Percentiles rank a stretch among this genome's conserved stretches.
These are phyloP conservation scores for Hypoxylon sp. DNA, from an alignment of 2,329 filamentous ascomycete genomes.

Conservation along the genomic window DNA sequence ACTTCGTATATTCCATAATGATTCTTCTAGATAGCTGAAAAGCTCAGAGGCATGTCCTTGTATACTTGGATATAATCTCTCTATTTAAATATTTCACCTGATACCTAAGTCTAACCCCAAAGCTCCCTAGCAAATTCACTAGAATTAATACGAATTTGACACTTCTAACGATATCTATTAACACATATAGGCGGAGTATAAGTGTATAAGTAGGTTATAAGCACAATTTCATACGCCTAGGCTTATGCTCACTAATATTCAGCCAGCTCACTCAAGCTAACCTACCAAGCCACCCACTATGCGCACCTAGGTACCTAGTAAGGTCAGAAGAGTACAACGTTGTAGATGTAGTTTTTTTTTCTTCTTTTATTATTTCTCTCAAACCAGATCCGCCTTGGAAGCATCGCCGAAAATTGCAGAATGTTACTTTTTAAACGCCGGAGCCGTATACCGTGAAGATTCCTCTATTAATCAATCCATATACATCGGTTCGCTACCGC, in stretches of 20 bases:
- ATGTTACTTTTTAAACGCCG: conserved; percentile 43
- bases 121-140: background rate
- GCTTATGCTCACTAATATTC: background rate
- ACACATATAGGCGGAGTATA: conserved; percentile 31
- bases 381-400: conserved; percentile 11
- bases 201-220: background rate
- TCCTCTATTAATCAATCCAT: conserved; percentile 63
- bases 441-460: conserved; percentile 16
- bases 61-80: no score
- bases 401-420: conserved; percentile 11
- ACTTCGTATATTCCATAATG: background rate
- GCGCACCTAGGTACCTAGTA: conserved; percentile 13
- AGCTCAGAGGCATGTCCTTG: no score
- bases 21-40: background rate
- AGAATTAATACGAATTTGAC: conserved; percentile 7
- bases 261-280: background rate
- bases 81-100: background rate
- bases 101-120: background rate
- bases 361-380: background rate
- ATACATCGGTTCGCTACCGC: conserved; percentile 66
- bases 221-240: conserved; percentile 27
- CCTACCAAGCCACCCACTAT: conserved; percentile 3
- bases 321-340: conserved; percentile 12
- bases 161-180: conserved; percentile 33
- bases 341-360: conserved; percentile 1